Conservation (phyloP, 2,329 filamentous ascomycete species). For the Sphaerulina musiva region DNA sequence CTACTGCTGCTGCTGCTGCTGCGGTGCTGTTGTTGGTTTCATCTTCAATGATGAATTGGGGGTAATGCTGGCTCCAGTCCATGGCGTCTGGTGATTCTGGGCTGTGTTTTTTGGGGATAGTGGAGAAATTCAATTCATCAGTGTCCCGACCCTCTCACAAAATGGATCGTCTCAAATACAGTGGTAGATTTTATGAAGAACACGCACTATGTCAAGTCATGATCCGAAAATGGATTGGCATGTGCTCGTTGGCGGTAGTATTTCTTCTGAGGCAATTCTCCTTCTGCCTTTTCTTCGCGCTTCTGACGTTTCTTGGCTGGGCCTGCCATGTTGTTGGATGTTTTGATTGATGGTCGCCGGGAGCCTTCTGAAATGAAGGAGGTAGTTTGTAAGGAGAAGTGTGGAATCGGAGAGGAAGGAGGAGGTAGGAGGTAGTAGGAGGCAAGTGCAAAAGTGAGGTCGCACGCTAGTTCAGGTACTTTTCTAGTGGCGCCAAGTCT, state of each 20-base stretch:
- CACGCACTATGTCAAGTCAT: slow-evolving; percentile 75
- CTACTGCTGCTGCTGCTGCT: background rate
- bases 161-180: background rate
- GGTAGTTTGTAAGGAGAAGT: too few relatives aligned
- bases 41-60: slow-evolving; percentile 51
- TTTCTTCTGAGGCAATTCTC: slow-evolving; percentile 78
- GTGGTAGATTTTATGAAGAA: background rate
- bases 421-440: too few relatives aligned
- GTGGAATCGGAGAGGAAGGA: too few relatives aligned
- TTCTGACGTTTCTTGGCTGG: slow-evolving; percentile 39
- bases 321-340: slow-evolving; percentile 29
- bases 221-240: slow-evolving; percentile 96
- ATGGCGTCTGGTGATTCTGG: slow-evolving; percentile 72
- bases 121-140: slow-evolving; percentile 1
- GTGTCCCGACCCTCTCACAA: slow-evolving; percentile 3
- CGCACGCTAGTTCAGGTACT: too few relatives aligned
- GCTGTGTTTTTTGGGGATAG: slow-evolving; percentile 32
- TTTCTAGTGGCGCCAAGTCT: too few relatives aligned
- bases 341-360: too few relatives aligned
- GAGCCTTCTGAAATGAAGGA: too few relatives aligned
- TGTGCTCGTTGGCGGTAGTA: slow-evolving; percentile 95
- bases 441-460: too few relatives aligned
- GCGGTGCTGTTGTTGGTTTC: background rate
- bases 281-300: slow-evolving; percentile 42
- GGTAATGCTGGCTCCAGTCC: slow-evolving; percentile 86